Evolutionary conservation across 192 early-diverging fungal species (phyloP).

Genomic region (Coemansia sp.): DNA sequence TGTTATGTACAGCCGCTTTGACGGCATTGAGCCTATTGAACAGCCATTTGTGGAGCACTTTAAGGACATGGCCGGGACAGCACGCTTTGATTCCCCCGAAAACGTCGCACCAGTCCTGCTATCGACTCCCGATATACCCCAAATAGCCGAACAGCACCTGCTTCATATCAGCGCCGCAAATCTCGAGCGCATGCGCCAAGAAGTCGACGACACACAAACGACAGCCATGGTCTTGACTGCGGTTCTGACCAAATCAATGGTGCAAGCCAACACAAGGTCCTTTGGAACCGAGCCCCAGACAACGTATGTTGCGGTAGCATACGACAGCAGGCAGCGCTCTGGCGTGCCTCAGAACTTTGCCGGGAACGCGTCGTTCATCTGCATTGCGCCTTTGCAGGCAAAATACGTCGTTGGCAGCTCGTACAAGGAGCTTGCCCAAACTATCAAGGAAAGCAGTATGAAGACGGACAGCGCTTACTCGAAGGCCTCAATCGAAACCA

Average conservation of each 20-base stretch:
- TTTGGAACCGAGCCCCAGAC: constrained; percentile 16
- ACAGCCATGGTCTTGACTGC: constrained; percentile 22
- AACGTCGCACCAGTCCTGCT: constrained; percentile 39
- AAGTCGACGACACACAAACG: constrained; percentile 27
- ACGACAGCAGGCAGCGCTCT: constrained; percentile 32
- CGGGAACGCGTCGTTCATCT: constrained; percentile 35
- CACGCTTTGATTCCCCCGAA: constrained; percentile 6
- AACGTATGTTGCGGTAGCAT: constrained; percentile 39
- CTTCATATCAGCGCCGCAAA: constrained; percentile 28
- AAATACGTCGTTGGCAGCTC: constrained; percentile 8
- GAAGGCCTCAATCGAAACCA: constrained; percentile 24
- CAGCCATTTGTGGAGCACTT: constrained; percentile 39
- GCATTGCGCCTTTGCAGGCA: constrained; percentile 21
- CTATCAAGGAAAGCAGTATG: constrained; percentile 28
- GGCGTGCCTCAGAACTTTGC: constrained; percentile 25
- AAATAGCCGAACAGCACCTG: constrained; percentile 37
- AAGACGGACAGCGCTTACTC: constrained; percentile 29
- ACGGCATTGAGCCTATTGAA: constrained; percentile 14
- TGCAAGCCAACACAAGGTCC: constrained; percentile 22
- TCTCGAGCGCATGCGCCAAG: constrained; percentile 39
- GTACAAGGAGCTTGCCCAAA: constrained; percentile 19
- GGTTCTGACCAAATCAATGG: constrained; percentile 21
- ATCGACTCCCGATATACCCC: constrained; percentile 23
- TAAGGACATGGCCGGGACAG: constrained; percentile 13
- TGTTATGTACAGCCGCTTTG: constrained; percentile 29